phyloP scores from a whole-genome alignment of 352 stramenopile genomes.

The Globisporangium viniferum region DNA sequence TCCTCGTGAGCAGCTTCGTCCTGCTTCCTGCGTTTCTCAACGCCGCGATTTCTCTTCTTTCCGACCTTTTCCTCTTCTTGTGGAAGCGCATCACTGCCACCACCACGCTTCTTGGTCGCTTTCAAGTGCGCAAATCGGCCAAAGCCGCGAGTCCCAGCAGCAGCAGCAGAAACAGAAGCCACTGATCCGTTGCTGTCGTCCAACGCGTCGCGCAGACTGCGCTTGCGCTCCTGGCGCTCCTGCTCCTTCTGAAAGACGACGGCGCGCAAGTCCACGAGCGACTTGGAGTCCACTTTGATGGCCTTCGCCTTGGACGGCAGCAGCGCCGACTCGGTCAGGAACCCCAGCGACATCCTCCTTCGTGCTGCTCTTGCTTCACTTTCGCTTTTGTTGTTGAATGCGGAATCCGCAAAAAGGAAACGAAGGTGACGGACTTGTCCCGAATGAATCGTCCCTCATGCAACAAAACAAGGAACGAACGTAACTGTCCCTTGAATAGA shows the following conservation, averaged over 20 bases:
- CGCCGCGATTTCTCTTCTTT: slow-evolving; percentile 41
- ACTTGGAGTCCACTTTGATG: slow-evolving; percentile 86
- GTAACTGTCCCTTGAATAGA: too few species aligned
- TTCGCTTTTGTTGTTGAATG: not conserved
- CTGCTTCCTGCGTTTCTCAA: slow-evolving; percentile 49
- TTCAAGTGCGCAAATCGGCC: slow-evolving; percentile 56
- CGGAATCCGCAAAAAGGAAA: not conserved
- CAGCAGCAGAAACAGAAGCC: not conserved
- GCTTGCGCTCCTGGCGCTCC: slow-evolving; percentile 57
- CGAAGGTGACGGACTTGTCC: not conserved
- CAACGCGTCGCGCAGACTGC: slow-evolving; percentile 27
- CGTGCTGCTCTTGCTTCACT: not conserved
- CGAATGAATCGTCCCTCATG: not conserved
- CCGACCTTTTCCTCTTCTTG: slow-evolving; percentile 24
- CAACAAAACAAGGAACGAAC: not conserved
- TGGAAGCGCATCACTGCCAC: slow-evolving; percentile 7
- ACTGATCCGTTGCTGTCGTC: slow-evolving; percentile 18
- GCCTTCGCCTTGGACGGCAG: slow-evolving; percentile 88
- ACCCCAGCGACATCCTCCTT: slow-evolving; percentile 83
- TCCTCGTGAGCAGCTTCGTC: slow-evolving; percentile 45
- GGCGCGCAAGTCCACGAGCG: slow-evolving; percentile 78
- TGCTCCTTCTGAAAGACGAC: slow-evolving; percentile 84
- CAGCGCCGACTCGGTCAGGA: slow-evolving; percentile 90
- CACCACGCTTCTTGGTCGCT: slow-evolving; percentile 21
- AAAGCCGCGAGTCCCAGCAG: slow-evolving; percentile 12